phyloP scores from a whole-genome alignment of 2,329 filamentous ascomycete species.

The Paecilomyces formosus region DNA sequence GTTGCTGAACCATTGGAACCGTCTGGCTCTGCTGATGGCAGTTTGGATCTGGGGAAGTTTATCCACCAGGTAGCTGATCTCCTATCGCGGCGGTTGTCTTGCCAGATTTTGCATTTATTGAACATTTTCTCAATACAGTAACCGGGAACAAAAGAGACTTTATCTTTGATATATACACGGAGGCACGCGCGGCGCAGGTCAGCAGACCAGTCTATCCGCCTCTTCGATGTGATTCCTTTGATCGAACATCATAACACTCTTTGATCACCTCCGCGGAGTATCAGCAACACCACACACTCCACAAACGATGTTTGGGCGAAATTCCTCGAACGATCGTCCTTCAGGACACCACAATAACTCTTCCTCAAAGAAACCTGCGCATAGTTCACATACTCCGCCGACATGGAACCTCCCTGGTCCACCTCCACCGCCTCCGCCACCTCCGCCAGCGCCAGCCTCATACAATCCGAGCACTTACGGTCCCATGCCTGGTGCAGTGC shows the following conservation, averaged over 20 bases:
- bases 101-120: not conserved
- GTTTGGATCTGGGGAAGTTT: not conserved
- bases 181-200: not conserved
- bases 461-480: slow-evolving; percentile 31
- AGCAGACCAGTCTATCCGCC: not conserved
- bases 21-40: not conserved
- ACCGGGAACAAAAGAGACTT: not conserved
- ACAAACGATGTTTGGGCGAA: slow-evolving; percentile 26
- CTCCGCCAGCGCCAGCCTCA: slow-evolving; percentile 6
- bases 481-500: slow-evolving; percentile 19
- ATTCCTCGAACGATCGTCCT: slow-evolving; percentile 17
- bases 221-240: not conserved
- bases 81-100: not conserved
- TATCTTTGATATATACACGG: not conserved
- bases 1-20: not conserved
- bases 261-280: not conserved
- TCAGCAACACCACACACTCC: not conserved
- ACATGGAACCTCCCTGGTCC: slow-evolving; percentile 12
- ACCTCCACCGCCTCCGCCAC: slow-evolving; percentile 9
- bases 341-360: slow-evolving; percentile 9
- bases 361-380: slow-evolving; percentile 13
- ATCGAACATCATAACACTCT: not conserved
- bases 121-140: not conserved
- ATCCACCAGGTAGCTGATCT: not conserved
- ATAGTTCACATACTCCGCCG: slow-evolving; percentile 13